Conservation (phyloP, 306 rosid species). For the Bauhinia variegata region DNA sequence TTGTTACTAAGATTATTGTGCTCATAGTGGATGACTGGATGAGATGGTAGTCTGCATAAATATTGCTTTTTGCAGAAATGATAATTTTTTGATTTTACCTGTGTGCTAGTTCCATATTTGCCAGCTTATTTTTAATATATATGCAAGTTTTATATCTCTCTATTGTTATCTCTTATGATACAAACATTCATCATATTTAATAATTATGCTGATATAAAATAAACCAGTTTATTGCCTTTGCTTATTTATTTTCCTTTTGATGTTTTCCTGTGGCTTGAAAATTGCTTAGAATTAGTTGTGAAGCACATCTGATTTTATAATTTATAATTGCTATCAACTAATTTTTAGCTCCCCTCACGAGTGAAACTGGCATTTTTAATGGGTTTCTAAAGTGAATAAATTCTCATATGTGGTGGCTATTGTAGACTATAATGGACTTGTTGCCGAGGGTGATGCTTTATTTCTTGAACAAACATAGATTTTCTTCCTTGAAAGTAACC, state of each 20-base stretch:
- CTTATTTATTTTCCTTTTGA: background rate
- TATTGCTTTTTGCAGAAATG: background rate
- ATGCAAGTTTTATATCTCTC: background rate
- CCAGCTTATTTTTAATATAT: slow-evolving; percentile 13
- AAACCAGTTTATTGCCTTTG: background rate
- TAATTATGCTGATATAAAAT: slow-evolving; percentile 5
- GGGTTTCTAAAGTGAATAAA: background rate
- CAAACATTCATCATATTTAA: slow-evolving; percentile 9
- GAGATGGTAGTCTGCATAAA: background rate
- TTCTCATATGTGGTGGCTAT: background rate
- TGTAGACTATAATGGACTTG: background rate
- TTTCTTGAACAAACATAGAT: background rate
- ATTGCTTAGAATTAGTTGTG: background rate
- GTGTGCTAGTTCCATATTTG: slow-evolving; percentile 14
- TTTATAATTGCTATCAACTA: background rate
- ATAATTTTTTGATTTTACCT: slow-evolving; percentile 11
- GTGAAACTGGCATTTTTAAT: background rate
- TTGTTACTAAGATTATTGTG: slow-evolving; percentile 2
- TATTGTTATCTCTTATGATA: background rate
- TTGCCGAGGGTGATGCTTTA: background rate
- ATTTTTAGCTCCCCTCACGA: background rate
- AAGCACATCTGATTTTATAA: slow-evolving; percentile 9
- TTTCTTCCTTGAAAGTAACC: background rate
- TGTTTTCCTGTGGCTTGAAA: background rate
- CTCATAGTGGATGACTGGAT: background rate